Evolutionary conservation across 371 early-diverging fungal species (phyloP).

Genomic region (Rhizopus stolonifer): DNA sequence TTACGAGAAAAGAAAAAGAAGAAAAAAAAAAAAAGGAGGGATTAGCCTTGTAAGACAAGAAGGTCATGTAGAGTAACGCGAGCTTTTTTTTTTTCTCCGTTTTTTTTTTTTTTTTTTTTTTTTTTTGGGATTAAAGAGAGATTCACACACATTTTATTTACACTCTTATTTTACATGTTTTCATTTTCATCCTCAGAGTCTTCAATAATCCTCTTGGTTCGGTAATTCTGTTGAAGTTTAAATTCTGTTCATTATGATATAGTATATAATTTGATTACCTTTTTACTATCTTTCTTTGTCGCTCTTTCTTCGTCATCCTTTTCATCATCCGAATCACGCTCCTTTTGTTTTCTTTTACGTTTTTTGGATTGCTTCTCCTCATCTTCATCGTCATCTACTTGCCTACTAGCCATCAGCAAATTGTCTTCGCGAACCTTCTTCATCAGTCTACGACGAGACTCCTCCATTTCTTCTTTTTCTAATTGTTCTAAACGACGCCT

Average conservation of each 20-base stretch:
- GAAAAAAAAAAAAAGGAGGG: conserved; percentile 2
- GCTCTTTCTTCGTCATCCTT: conserved; percentile 17
- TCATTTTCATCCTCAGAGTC: too few relatives aligned
- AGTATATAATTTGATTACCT: too few relatives aligned
- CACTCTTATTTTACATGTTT: too few relatives aligned
- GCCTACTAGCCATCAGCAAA: conserved; percentile 23
- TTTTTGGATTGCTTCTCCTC: conserved; percentile 30
- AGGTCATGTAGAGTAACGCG: background rate
- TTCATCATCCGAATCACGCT: conserved; percentile 19
- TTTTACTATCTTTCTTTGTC: too few relatives aligned
- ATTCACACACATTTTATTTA: too few relatives aligned
- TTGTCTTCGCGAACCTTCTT: conserved; percentile 32
- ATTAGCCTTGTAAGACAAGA: background rate
- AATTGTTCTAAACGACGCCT: conserved; percentile 23
- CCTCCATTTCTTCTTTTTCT: conserved; percentile 27
- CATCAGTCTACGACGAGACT: conserved; percentile 28
- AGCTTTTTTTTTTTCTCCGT: conserved; percentile 9
- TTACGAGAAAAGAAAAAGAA: background rate
- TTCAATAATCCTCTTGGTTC: too few relatives aligned
- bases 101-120: conserved; percentile 16
- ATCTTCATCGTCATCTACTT: conserved; percentile 26
- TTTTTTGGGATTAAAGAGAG: too few relatives aligned
- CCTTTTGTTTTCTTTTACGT: conserved; percentile 16
- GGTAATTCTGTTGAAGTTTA: too few relatives aligned
- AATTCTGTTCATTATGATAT: too few relatives aligned